phyloP scores from a whole-genome alignment of 1,284 basidiomycete genomes.

The Naganishia albida region DNA sequence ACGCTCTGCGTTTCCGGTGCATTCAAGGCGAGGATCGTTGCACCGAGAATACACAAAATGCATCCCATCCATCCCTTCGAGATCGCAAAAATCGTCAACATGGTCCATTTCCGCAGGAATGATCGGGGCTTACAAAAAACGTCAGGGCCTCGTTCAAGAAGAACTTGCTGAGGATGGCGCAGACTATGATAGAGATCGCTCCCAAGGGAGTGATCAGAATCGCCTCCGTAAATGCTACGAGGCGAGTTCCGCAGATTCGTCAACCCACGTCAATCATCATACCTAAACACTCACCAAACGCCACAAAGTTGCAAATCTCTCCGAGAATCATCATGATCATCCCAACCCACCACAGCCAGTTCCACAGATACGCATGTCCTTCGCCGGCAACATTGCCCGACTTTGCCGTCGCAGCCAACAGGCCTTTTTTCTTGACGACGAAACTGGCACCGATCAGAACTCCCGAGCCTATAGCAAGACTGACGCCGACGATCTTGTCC shows the following conservation, averaged over 20 bases:
- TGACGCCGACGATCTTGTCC: conserved; percentile 61
- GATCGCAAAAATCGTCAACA: conserved; percentile 34
- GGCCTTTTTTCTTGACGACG: conserved; percentile 89
- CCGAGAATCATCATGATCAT: conserved; percentile 54
- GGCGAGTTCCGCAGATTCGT: not conserved
- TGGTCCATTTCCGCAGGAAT: too few relatives aligned
- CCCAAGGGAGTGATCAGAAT: conserved; percentile 70
- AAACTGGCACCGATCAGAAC: conserved; percentile 72
- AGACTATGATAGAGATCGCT: conserved; percentile 92
- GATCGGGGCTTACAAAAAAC: conserved; percentile 61
- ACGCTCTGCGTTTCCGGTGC: conserved; percentile 79
- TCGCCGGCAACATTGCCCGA: conserved; percentile 72
- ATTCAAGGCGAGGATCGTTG: conserved; percentile 55
- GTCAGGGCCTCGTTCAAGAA: conserved; percentile 90
- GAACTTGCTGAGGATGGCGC: conserved; percentile 87
- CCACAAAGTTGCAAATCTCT: conserved; percentile 55
- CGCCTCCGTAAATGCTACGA: conserved; percentile 46
- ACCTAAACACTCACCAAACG: conserved; percentile 45
- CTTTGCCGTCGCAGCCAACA: conserved; percentile 59
- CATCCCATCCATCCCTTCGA: conserved; percentile 82
- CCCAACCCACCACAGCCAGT: conserved; percentile 73
- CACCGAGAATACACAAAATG: conserved; percentile 77
- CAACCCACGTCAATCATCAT: not conserved
- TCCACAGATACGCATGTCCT: conserved; percentile 89
- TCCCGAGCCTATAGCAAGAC: conserved; percentile 80